Evolutionary conservation across 192 early-diverging fungal genomes (phyloP), one percentile per base, ranked within the genome.

Genomic region (Diversispora epigaea): DNA sequence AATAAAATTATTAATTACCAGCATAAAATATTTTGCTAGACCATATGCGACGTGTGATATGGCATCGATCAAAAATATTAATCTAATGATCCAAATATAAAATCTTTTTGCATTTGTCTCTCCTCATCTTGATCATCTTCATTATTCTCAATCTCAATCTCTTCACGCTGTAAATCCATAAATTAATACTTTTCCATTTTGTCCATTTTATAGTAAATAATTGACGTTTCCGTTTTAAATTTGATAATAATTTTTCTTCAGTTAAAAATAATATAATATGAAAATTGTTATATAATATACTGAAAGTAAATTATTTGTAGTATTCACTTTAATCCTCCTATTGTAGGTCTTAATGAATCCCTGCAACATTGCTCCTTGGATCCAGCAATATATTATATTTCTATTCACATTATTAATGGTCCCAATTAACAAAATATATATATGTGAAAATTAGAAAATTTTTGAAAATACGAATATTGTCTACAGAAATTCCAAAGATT

Each of bases 1-100:
- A 4, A 41, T 56, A 77, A 22, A 66, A 22, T 12, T 22, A 14
- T 52, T 71, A 61, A 80, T 80, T 50, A 25, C n/a, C 1, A 19
- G 8, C 25, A 32, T 32, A 44, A 63, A 44, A 25, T 25, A 62
- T 22, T 65, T 76, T 0, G 78, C 77, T 19, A 84, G n/a, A n/a
- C n/a, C n/a, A n/a, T n/a, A n/a, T n/a, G 46, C 68, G 0, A 82
- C 14, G 32, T 83, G 77, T 2, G 79, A 71, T 17, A 75, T 6
- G 1, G 71, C 74, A 60, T 81, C 85, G 44, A 81, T 70, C 0
- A 72, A 12, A 3, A 76, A 80, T 4, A 83, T 80, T 1, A 80
- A 10, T 22, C 82, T 77, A 9, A 88, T 72, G 25, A 82, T 57
- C 82, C 86, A 81, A 3, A 78, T 56, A 74, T 70, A 5, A 80